Evolutionary conservation across 2,329 filamentous ascomycete genomes (phyloP).

Genomic region (Stylonectria norvegica): DNA sequence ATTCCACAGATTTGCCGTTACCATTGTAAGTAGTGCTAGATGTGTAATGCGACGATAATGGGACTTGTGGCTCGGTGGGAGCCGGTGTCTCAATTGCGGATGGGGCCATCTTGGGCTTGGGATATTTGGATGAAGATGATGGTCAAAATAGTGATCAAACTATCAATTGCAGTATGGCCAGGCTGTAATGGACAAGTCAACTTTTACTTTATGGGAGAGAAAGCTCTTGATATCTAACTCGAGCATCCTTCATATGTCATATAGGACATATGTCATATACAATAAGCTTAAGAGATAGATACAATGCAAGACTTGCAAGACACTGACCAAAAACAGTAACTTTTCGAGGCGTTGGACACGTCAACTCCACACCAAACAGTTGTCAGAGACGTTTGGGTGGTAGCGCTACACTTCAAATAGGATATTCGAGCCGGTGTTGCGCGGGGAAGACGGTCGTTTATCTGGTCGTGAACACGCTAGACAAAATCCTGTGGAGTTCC

Average conservation of each 20-base stretch:
- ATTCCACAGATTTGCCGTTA: constrained; percentile 3
- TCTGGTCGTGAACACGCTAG: not conserved
- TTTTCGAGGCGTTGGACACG: no score
- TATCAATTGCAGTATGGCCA: no score
- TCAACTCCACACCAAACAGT: not conserved
- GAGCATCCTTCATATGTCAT: no score
- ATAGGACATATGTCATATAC: no score
- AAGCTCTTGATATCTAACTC: no score
- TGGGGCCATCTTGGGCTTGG: constrained; percentile 12
- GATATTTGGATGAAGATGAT: not conserved
- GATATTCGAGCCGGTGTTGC: constrained; percentile 4
- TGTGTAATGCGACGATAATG: not conserved
- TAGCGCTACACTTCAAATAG: constrained; percentile 2
- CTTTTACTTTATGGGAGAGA: not conserved
- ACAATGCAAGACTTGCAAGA: not conserved
- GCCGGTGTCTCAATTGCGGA: constrained; percentile 7
- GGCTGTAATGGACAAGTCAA: not conserved
- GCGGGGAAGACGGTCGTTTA: not conserved
- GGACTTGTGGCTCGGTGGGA: not conserved
- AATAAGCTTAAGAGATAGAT: no score
- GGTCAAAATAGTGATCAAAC: not conserved
- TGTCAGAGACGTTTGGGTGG: not conserved
- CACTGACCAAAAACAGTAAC: no score
- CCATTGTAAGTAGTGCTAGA: not conserved
- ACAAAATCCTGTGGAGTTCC: not conserved